Evolutionary conservation across 176 grass and related monocot species (phyloP).

Genomic region (Melocanna baccifera): DNA sequence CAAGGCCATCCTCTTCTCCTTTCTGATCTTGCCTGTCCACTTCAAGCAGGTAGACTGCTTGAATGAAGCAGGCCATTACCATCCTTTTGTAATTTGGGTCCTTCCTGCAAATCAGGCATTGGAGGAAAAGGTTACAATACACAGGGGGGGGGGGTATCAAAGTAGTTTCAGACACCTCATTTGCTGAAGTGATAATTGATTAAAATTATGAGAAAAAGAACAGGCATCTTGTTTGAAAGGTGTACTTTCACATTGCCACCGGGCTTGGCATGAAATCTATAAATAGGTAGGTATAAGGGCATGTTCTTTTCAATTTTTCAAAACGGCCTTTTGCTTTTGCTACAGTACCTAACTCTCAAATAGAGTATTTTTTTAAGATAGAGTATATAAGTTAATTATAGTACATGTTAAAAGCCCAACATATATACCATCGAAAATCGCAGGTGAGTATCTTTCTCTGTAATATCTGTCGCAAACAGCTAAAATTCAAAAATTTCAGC

Average conservation of each 20-base stretch:
- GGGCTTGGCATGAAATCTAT: not conserved
- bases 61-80: slow-evolving; percentile 94
- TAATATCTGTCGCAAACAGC: no score
- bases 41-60: slow-evolving; percentile 82
- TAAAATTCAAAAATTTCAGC: no score
- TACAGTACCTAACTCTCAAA: no score
- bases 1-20: slow-evolving; percentile 59
- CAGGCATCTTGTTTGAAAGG: not conserved
- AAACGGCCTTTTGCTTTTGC: no score
- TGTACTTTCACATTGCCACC: not conserved
- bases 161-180: not conserved
- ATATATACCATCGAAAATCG: no score
- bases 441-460: no score
- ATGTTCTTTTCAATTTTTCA: no score
- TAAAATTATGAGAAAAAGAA: slow-evolving; percentile 3
- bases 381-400: no score
- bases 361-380: no score
- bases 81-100: slow-evolving; percentile 87
- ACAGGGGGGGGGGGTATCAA: not conserved
- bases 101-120: slow-evolving; percentile 62
- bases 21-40: slow-evolving; percentile 79
- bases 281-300: no score
- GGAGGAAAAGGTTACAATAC: not conserved
- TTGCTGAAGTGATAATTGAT: not conserved
- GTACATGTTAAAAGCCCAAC: no score